Evolutionary conservation across 306 rosid species (phyloP).

Genomic region (Begonia loranthoides): DNA sequence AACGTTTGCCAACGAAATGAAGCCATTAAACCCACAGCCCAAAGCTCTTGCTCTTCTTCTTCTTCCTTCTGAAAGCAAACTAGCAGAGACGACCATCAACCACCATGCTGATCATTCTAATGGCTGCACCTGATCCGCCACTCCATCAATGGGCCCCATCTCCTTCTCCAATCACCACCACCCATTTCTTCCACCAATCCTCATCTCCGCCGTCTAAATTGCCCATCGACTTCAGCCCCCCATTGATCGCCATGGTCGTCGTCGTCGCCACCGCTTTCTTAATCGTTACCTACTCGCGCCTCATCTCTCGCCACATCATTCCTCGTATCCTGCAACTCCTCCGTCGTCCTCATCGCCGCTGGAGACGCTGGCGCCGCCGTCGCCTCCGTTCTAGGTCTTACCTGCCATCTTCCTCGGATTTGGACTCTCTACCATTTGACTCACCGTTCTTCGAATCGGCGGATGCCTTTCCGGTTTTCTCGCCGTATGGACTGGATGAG

Average conservation of each 20-base stretch:
- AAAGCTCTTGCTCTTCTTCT: background rate
- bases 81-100: background rate
- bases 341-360: slow-evolving; percentile 27
- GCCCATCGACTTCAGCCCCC: slow-evolving; percentile 78
- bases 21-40: slow-evolving; percentile 11
- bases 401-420: slow-evolving; percentile 49
- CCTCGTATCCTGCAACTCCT: slow-evolving; percentile 34
- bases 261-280: slow-evolving; percentile 76
- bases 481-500: slow-evolving; percentile 85
- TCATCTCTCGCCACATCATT: slow-evolving; percentile 65
- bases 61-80: background rate
- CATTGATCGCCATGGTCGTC: slow-evolving; percentile 81
- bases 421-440: slow-evolving; percentile 61
- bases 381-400: slow-evolving; percentile 23
- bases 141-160: background rate
- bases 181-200: background rate
- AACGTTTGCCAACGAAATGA: no score
- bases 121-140: slow-evolving; percentile 1
- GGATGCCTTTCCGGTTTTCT: slow-evolving; percentile 33
- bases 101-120: slow-evolving; percentile 2
- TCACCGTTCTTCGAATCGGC: slow-evolving; percentile 46
- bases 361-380: slow-evolving; percentile 27
- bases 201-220: slow-evolving; percentile 27
- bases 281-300: slow-evolving; percentile 73
- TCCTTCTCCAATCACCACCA: slow-evolving; percentile 4